Base-by-base conservation (phyloP, 2,329 filamentous ascomycete genomes). In the Calonectria hawksworthii region DNA sequence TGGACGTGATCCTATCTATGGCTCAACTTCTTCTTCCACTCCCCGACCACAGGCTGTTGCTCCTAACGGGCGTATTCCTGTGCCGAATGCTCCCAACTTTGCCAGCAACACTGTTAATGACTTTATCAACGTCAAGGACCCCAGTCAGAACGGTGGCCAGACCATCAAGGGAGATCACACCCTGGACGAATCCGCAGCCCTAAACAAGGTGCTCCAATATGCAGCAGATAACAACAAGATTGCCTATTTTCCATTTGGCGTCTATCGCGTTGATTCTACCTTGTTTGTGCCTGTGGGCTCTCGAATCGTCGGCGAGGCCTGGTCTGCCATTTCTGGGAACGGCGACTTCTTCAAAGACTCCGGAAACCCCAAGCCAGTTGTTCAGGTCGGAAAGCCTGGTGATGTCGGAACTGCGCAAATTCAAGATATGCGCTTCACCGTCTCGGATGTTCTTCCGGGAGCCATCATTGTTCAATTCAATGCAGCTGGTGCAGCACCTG, bases 401-500 rank as follows among this genome's bases (percentile, higher is more conserved):
- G 56, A 63, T 13, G 56, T 63, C 3, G 56, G 56, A 30, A 63
- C 56, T 28, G 56, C 56, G 14, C 56, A 63, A 28, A 63, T 63
- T 23, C 36, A 41, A 63, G 56, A 63, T 9, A 63, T 63, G 56
- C 56, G 56, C 34, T 63, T 63, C 8, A 63, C 56, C 8, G 56
- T 63, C 10, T 41, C 56, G 4, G 56, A 63, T 41, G 56, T 63
- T 21, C 56, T 63, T 13, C 56, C 56, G 11, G 56, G 56, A 21
- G 56, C 56, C 13, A 63, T 63, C 23, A 63, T 63, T 41, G 36
- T 63, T 26, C 56, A 63, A 10, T 63, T 63, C 23, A 63, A 63
- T 7, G 56, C 56, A 16, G 56, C 56, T 1, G 56, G 56, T 16
- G 21, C 56, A 28, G 41, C 56, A 4, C 13, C 56, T 41, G 56